Conservation (phyloP, 306 rosid species). For the Parietaria judaica region DNA sequence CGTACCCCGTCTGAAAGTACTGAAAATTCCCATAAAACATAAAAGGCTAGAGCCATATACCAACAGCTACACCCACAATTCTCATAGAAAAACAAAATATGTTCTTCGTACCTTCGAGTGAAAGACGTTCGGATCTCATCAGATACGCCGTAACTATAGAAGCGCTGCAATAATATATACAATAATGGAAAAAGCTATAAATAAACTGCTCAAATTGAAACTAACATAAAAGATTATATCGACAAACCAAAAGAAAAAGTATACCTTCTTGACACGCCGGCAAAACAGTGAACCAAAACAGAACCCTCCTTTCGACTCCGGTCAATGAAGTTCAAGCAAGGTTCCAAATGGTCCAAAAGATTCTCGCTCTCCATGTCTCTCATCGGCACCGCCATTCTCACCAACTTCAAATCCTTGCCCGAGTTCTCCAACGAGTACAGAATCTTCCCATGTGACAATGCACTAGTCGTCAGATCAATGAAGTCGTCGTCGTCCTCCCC, state of each 20-base stretch:
- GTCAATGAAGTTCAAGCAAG: conserved; percentile 74
- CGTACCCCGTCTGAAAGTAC: not conserved
- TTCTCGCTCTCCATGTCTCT: conserved; percentile 74
- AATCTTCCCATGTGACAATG: conserved; percentile 49
- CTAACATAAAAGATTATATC: not conserved
- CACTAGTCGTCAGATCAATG: conserved; percentile 28
- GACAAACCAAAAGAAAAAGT: not conserved
- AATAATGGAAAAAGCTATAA: conserved; percentile 19
- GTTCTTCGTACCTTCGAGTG: conserved; percentile 65
- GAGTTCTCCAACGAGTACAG: conserved; percentile 68
- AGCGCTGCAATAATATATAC: conserved; percentile 66
- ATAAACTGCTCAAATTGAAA: not conserved
- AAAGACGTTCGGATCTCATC: conserved; percentile 74
- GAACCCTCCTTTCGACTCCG: conserved; percentile 65
- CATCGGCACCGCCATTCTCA: conserved; percentile 85
- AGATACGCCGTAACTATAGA: conserved; percentile 79
- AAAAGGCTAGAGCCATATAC: conserved; percentile 10
- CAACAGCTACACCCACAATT: conserved; percentile 25
- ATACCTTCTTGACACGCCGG: conserved; percentile 97
- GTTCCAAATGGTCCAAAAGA: conserved; percentile 71
- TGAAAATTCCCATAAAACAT: not conserved
- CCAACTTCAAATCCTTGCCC: conserved; percentile 65
- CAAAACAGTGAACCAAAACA: conserved; percentile 90
- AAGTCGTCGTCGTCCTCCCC: conserved; percentile 16
- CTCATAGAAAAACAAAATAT: conserved; percentile 18